Conservation (phyloP, 2,329 filamentous ascomycete genomes). For the Fusarium papillatum region DNA sequence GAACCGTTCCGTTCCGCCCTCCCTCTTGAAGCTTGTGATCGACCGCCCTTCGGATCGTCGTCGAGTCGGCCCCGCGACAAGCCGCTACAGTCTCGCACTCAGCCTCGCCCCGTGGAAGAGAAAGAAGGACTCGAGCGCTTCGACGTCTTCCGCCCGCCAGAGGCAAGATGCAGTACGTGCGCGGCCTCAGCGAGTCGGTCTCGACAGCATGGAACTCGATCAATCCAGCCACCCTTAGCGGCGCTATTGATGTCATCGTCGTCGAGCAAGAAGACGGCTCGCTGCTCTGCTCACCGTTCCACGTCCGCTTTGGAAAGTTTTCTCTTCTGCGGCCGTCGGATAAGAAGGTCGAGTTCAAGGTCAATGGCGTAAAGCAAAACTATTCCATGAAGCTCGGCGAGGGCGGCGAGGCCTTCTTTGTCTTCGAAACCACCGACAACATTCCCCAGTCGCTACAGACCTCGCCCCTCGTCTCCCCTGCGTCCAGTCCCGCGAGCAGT, state of each 20-base stretch:
- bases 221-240: slow-evolving; percentile 96
- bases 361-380: slow-evolving; percentile 92
- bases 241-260: slow-evolving; percentile 98
- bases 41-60: slow-evolving; percentile 23
- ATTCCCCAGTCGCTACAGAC: slow-evolving; percentile 97
- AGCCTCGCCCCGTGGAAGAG: background rate
- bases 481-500: slow-evolving; percentile 88
- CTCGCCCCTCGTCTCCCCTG: slow-evolving; percentile 91
- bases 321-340: slow-evolving; percentile 94
- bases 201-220: slow-evolving; percentile 99
- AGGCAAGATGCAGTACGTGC: slow-evolving; percentile 91
- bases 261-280: slow-evolving; percentile 95
- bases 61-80: slow-evolving; percentile 30
- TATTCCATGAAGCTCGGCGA: slow-evolving; percentile 99
- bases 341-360: slow-evolving; percentile 98
- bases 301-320: slow-evolving; percentile 99
- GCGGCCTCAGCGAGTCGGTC: slow-evolving; percentile 94
- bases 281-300: slow-evolving; percentile 94
- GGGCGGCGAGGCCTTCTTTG: slow-evolving; percentile 97
- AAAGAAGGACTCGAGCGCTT: background rate
- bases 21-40: slow-evolving; percentile 14
- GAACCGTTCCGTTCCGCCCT: background rate
- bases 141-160: slow-evolving; percentile 18
- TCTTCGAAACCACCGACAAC: slow-evolving; percentile 93
- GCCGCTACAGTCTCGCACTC: slow-evolving; percentile 16